These are phyloP conservation scores for Plectosphaerella cucumerina DNA, from an alignment of 2,329 filamentous ascomycete species.

Conservation along the genomic window DNA sequence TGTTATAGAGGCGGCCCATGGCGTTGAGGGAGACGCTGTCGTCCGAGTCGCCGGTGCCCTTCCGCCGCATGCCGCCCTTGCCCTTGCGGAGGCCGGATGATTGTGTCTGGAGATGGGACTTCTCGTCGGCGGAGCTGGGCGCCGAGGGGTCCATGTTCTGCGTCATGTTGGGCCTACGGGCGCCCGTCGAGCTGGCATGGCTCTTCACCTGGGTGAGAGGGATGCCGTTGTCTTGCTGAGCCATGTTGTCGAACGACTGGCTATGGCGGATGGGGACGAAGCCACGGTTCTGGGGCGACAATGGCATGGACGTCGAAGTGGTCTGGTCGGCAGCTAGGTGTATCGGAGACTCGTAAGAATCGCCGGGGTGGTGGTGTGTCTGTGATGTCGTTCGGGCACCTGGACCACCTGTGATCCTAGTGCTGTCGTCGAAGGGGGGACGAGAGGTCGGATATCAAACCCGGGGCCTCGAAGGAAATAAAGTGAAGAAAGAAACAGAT, in stretches of 20 bases:
- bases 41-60: constrained; percentile 41
- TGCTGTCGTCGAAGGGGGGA: not conserved
- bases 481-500: not conserved
- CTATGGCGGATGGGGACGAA: constrained; percentile 37
- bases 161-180: constrained; percentile 40
- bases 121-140: constrained; percentile 31
- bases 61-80: constrained; percentile 38
- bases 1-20: constrained; percentile 63
- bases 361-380: not conserved
- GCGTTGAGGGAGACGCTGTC: constrained; percentile 57
- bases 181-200: constrained; percentile 49
- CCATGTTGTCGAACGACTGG: constrained; percentile 22
- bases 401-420: not conserved
- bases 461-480: not conserved
- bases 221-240: constrained; percentile 33
- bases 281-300: constrained; percentile 34
- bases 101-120: constrained; percentile 29
- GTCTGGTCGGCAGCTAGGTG: not conserved
- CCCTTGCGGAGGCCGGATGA: constrained; percentile 12
- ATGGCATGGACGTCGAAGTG: constrained; percentile 18
- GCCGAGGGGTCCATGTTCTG: constrained; percentile 27
- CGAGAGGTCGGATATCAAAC: not conserved
- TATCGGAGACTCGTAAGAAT: not conserved
- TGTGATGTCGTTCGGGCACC: not conserved
- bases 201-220: constrained; percentile 53